Evolutionary conservation across 306 rosid species (phyloP).

Genomic region (Leucaena leucocephala): DNA sequence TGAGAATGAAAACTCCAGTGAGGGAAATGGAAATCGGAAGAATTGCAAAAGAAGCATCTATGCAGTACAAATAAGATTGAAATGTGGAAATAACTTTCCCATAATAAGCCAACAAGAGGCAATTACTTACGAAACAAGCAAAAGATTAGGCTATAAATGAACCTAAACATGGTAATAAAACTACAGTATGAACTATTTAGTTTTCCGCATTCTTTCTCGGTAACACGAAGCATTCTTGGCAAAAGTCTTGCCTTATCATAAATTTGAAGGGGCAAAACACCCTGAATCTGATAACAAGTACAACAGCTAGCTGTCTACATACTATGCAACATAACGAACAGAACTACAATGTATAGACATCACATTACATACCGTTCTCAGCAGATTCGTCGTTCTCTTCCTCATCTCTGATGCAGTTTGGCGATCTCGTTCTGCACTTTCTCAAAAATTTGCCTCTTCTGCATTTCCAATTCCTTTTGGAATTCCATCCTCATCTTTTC

Average conservation of each 20-base stretch:
- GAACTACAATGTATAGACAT: conserved; percentile 34
- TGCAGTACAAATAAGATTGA: background rate
- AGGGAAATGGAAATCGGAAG: background rate
- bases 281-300: conserved; percentile 50
- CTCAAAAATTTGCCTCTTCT: conserved; percentile 73
- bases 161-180: conserved; percentile 23
- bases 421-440: conserved; percentile 72
- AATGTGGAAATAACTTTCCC: conserved; percentile 21
- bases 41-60: conserved; percentile 1
- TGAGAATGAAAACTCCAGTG: background rate
- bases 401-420: conserved; percentile 59
- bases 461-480: conserved; percentile 74
- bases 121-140: conserved; percentile 7
- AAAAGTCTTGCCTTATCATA: conserved; percentile 46
- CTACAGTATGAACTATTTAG: conserved; percentile 22
- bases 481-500: conserved; percentile 93
- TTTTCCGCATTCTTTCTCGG: conserved; percentile 22
- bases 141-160: background rate
- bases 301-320: conserved; percentile 47
- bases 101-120: background rate
- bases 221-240: conserved; percentile 42
- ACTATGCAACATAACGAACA: conserved; percentile 41
- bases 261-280: conserved; percentile 35
- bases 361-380: conserved; percentile 57
- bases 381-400: conserved; percentile 59